phyloP scores from a whole-genome alignment of 345 rosid species.

The Eucalyptus caleyi region DNA sequence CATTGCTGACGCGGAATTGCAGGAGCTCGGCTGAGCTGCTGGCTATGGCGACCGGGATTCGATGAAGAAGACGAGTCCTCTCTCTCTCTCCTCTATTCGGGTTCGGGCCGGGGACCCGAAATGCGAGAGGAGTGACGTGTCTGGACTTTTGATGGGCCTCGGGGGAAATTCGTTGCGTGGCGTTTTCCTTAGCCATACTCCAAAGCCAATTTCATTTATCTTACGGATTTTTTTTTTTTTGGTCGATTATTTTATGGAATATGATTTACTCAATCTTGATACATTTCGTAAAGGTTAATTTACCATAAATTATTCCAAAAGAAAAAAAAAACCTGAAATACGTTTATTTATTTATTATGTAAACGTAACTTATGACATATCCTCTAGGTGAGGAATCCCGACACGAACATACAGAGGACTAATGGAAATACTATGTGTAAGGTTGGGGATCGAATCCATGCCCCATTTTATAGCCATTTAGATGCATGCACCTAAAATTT shows the following conservation, averaged over 20 bases:
- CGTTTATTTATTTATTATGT: background rate
- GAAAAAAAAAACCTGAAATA: background rate
- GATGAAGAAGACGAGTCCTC: background rate
- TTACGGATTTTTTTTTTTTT: background rate
- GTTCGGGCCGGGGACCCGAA: background rate
- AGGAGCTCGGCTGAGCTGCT: background rate
- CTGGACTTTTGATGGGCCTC: background rate
- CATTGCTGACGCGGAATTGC: conserved; percentile 9
- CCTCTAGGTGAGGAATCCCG: fast-evolving
- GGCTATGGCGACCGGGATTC: background rate
- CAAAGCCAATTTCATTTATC: background rate
- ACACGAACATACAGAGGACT: background rate
- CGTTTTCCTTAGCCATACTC: background rate
- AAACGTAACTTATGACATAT: background rate
- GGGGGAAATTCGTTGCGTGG: background rate
- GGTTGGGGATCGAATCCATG: background rate
- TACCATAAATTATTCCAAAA: background rate
- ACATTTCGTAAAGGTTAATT: background rate
- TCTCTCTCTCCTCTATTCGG: background rate
- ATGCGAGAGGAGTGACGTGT: background rate
- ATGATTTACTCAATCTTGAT: background rate
- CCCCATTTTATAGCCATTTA: background rate
- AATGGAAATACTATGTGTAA: background rate
- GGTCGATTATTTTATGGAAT: background rate
- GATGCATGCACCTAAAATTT: background rate